phyloP scores from a whole-genome alignment of 352 stramenopile species.

The Thalassiosira livingstoniorum region DNA sequence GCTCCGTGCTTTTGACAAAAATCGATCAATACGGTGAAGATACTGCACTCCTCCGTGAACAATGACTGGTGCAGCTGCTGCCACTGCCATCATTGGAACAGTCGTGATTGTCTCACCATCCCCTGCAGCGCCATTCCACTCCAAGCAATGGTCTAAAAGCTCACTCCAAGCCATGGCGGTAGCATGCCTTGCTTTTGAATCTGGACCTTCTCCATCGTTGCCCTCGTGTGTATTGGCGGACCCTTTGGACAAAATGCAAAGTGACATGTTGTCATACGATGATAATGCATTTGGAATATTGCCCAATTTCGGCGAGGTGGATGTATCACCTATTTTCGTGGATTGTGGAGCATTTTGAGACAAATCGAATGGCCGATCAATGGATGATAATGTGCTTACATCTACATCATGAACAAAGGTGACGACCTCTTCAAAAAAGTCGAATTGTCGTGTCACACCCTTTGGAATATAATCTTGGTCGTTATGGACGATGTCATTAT shows the following conservation, averaged over 20 bases:
- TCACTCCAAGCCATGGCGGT: conserved; percentile 70
- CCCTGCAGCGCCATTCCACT: conserved; percentile 64
- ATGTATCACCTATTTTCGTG: neutral
- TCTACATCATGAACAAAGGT: conserved; percentile 68
- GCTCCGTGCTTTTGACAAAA: conserved; percentile 39
- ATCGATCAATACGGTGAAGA: conserved; percentile 66
- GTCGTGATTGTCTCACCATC: conserved; percentile 21
- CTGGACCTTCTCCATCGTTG: conserved; percentile 73
- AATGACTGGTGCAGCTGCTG: conserved; percentile 70
- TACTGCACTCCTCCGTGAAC: conserved; percentile 70
- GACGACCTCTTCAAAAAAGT: conserved; percentile 82
- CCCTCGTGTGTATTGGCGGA: conserved; percentile 67
- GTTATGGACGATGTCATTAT: neutral
- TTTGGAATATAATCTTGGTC: conserved; percentile 10
- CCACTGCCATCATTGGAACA: conserved; percentile 74
- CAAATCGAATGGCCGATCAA: neutral
- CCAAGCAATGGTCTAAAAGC: conserved; percentile 55
- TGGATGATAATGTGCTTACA: neutral
- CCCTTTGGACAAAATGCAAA: conserved; percentile 74
- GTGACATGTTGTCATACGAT: conserved; percentile 70
- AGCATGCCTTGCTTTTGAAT: conserved; percentile 68
- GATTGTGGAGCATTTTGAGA: neutral
- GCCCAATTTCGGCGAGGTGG: conserved; percentile 3
- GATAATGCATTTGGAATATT: conserved; percentile 52
- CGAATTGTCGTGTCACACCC: conserved; percentile 56